Base-by-base conservation (phyloP, 768 basidiomycete genomes). In the Boletus reticuloceps region DNA sequence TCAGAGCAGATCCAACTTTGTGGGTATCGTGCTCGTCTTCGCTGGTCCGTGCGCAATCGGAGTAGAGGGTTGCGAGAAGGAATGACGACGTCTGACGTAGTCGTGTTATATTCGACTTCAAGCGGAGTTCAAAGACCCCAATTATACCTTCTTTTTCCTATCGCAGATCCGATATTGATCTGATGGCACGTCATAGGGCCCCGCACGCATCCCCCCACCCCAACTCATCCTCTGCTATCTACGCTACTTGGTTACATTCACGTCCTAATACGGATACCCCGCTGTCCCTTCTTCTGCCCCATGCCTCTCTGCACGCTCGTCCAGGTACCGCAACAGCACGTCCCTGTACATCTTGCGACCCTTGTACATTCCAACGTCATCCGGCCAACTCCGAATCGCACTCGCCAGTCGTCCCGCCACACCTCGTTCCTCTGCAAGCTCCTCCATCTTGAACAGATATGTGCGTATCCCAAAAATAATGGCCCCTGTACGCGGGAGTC, bases 401-500 rank as follows among this genome's bases (percentile, higher is more conserved):
- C 80, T 80, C 14, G 82, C 86, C 64, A 90, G 69, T 48, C 88
- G 72, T 32, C 78, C 82, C 0, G 86, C 78, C 12, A 86, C 80
- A 0, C 82, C 86, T 9, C 72, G 72, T 66, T 89, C 89, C 50
- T 70, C 7, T 29, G 8, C 29, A 29, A 89, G 68, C 38, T 79
- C 77, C 22, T 74, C 76, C 36, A 88, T 66, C 20, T 80, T 80
- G 40, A 78, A 78, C 51, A 84, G 49, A 70, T 88, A 88, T 46
- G 83, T 84, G 38, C 87, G 76, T 62, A 89, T 85, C 50, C 83
- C 85, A 67, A 91, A 90, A 39, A 85, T 69, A 37, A 89, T 76
- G 2, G 80, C 85, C 12, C 88, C 86, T 40, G 81, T 82, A 5
- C 75, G 72, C 12, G 83, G 83, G 50, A 90, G 77, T 29, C 88